phyloP scores from a whole-genome alignment of 352 stramenopile species.

The Phytopythium aichiense region DNA sequence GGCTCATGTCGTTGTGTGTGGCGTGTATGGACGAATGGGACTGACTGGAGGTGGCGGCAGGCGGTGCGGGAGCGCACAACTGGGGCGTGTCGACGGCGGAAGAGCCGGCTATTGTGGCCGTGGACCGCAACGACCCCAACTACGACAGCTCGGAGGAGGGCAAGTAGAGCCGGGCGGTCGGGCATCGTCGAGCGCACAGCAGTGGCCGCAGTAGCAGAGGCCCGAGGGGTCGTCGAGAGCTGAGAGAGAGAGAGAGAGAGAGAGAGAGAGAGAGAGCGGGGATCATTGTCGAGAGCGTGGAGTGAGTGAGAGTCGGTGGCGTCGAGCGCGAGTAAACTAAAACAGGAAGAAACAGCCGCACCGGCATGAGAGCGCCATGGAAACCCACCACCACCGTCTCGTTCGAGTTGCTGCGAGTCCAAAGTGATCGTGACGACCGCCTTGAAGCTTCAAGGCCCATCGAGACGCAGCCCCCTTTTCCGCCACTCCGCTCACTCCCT shows the following conservation, averaged over 20 bases:
- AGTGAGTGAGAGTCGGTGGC: background rate
- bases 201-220: too few relatives aligned
- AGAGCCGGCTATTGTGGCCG: slow-evolving; percentile 27
- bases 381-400: background rate
- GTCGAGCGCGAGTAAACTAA: slow-evolving; percentile 1
- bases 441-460: too few relatives aligned
- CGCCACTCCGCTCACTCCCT: background rate
- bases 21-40: background rate
- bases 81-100: slow-evolving; percentile 57
- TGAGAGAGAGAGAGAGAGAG: background rate
- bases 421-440: too few relatives aligned
- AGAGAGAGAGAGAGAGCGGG: background rate
- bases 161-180: background rate
- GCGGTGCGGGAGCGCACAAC: slow-evolving; percentile 80
- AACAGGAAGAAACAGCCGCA: background rate
- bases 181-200: too few relatives aligned
- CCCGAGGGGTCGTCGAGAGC: background rate
- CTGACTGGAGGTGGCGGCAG: slow-evolving; percentile 18
- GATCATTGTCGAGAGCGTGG: background rate
- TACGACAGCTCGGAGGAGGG: slow-evolving; percentile 58
- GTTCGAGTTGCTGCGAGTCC: background rate
- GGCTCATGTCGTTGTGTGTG: background rate
- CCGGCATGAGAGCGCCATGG: background rate
- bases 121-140: slow-evolving; percentile 78
- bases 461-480: background rate